Conservation (phyloP, 2,329 filamentous ascomycete genomes). For the Colletotrichum eremochloae region DNA sequence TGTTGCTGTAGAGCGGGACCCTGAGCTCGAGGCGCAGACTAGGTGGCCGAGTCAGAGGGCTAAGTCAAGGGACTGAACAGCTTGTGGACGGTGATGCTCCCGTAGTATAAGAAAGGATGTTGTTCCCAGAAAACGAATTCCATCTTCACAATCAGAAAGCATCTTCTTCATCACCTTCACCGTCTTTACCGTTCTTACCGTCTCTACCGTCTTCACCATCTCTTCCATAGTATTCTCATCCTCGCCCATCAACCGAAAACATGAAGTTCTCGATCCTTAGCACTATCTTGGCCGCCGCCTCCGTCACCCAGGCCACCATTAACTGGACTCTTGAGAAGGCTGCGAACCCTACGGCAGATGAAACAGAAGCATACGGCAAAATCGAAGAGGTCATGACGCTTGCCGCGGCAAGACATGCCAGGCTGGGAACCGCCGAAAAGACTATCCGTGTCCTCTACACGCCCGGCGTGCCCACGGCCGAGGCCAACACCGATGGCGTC, state of each 20-base stretch:
- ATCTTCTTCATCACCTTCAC: not conserved
- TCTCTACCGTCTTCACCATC: not conserved
- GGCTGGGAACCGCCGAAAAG: slow-evolving; percentile 53
- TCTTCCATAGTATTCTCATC: not conserved
- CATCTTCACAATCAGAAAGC: not conserved
- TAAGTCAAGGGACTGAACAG: not conserved
- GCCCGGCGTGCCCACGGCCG: slow-evolving; percentile 60
- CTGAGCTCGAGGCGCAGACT: not conserved
- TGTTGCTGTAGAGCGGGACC: not conserved
- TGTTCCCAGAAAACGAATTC: not conserved
- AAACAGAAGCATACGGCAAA: slow-evolving; percentile 58
- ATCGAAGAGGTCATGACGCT: slow-evolving; percentile 58
- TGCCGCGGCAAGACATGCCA: slow-evolving; percentile 57
- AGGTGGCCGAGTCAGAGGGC: not conserved
- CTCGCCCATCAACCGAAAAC: not conserved
- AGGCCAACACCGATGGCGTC: slow-evolving; percentile 60
- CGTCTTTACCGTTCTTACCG: not conserved
- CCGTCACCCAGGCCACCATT: slow-evolving; percentile 53
- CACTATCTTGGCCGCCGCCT: slow-evolving; percentile 48
- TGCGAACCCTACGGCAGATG: slow-evolving; percentile 56
- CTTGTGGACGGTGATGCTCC: not conserved
- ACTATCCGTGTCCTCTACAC: slow-evolving; percentile 56
- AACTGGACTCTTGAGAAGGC: slow-evolving; percentile 55
- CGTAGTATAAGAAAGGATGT: slow-evolving; percentile 1
- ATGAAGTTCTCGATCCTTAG: slow-evolving; percentile 48